Percentiles rank a stretch among this genome's conserved stretches.
phyloP scores from a whole-genome alignment of 2,329 filamentous ascomycete species.

The Magnaporthiopsis rhizophila region DNA sequence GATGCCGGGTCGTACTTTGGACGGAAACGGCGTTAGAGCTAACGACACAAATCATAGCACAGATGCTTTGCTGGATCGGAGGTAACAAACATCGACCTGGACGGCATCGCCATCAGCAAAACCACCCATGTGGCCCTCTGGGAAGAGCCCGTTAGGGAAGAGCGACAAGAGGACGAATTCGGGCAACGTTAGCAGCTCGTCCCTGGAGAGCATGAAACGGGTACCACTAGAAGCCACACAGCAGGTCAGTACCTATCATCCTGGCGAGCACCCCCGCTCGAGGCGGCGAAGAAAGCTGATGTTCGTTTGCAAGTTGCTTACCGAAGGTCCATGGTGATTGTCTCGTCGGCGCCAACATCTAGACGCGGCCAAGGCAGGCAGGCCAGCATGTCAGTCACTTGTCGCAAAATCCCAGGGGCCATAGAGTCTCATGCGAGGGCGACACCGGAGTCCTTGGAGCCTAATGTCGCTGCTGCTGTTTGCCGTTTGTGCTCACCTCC shows the following conservation, averaged over 20 bases:
- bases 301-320: constrained; percentile 34
- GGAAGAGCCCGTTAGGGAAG: constrained; percentile 96
- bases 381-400: constrained; percentile 12
- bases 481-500: constrained; percentile 52
- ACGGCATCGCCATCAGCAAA: constrained; percentile 92
- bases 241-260: neutral
- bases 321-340: constrained; percentile 91
- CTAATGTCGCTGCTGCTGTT: neutral
- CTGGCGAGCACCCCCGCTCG: neutral
- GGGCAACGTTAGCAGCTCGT: constrained; percentile 89
- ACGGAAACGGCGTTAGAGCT: constrained; percentile 16
- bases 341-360: constrained; percentile 85
- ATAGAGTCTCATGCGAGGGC: constrained; percentile 4
- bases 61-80: neutral
- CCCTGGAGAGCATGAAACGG: constrained; percentile 86
- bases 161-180: constrained; percentile 97
- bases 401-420: neutral
- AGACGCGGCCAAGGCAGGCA: constrained; percentile 10
- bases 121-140: constrained; percentile 89
- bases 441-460: neutral
- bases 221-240: constrained; percentile 59
- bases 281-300: neutral
- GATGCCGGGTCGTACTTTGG: constrained; percentile 89
- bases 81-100: constrained; percentile 72
- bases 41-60: constrained; percentile 16